Percentiles rank a stretch among this genome's conserved stretches.
These are phyloP conservation scores for Trichoderma gamsii DNA, from an alignment of 495 filamentous ascomycete genomes.

Conservation along the genomic window DNA sequence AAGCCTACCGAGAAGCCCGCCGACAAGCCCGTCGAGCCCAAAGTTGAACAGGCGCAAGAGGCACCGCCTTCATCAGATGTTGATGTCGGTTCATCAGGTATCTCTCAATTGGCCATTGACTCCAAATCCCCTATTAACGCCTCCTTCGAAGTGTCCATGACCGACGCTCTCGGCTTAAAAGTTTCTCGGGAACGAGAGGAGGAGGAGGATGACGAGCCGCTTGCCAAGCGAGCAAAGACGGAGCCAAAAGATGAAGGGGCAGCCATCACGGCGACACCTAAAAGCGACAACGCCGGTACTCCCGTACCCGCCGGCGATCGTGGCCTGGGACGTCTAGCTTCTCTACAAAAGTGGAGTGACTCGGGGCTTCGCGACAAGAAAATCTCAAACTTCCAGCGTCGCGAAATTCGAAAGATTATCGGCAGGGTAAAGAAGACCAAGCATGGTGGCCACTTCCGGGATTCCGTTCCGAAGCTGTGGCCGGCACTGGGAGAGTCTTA, in stretches of 20 bases:
- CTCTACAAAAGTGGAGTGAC: constrained; percentile 19
- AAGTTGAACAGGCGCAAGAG: constrained; percentile 18
- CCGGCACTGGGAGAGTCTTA: constrained; percentile 57
- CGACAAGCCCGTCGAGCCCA: constrained; percentile 18
- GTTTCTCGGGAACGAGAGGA: constrained; percentile 65
- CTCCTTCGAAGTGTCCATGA: constrained; percentile 33
- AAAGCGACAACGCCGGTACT: neutral
- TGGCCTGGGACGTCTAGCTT: constrained; percentile 6
- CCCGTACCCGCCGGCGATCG: constrained; percentile 19
- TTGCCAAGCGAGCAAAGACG: constrained; percentile 70
- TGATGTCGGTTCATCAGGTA: constrained; percentile 17
- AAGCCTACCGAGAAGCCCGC: constrained; percentile 18
- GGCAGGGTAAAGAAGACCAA: constrained; percentile 76
- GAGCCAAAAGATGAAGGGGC: constrained; percentile 25
- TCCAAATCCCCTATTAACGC: constrained; percentile 20
- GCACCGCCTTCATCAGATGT: constrained; percentile 5
- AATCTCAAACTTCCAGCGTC: constrained; percentile 43
- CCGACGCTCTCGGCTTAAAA: constrained; percentile 39
- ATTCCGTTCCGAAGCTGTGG: constrained; percentile 59
- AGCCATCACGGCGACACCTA: neutral
- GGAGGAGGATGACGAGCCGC: constrained; percentile 64
- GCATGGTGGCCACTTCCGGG: constrained; percentile 62
- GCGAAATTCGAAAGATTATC: constrained; percentile 46
- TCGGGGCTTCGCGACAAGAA: constrained; percentile 25
- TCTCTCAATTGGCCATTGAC: constrained; percentile 31